A percentile compares a stretch with the other conserved stretches of the same genome.
These are phyloP conservation scores for Metarhizium album DNA, from an alignment of 2,329 filamentous ascomycete species.

Conservation along the genomic window DNA sequence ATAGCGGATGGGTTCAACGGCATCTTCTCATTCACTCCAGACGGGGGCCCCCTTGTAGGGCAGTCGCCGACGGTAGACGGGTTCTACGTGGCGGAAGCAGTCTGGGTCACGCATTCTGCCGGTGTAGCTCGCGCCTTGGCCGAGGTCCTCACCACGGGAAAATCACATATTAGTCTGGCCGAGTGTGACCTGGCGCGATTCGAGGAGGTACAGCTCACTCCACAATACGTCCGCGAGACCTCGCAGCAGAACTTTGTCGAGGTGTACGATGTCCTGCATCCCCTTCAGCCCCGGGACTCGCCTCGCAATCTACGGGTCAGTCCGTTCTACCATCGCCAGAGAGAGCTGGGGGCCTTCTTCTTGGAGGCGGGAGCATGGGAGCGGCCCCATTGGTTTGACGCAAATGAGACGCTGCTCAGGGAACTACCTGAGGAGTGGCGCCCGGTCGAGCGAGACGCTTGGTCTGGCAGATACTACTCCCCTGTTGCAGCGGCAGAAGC, in stretches of 20 bases:
- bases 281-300: constrained; percentile 44
- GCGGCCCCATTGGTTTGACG: constrained; percentile 51
- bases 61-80: constrained; percentile 46
- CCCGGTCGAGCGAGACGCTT: constrained; percentile 44
- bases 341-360: constrained; percentile 46
- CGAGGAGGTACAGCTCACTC: constrained; percentile 47
- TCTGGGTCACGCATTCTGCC: constrained; percentile 57
- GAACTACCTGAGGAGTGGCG: constrained; percentile 42
- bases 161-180: constrained; percentile 42
- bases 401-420: constrained; percentile 40
- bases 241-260: constrained; percentile 52
- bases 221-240: constrained; percentile 46
- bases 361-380: constrained; percentile 52
- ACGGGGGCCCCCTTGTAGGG: constrained; percentile 50
- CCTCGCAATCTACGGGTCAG: constrained; percentile 48
- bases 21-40: constrained; percentile 55
- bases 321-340: constrained; percentile 45
- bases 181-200: constrained; percentile 52
- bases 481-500: constrained; percentile 49
- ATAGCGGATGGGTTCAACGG: constrained; percentile 54
- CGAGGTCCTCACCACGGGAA: constrained; percentile 44
- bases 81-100: constrained; percentile 54
- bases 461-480: constrained; percentile 47
- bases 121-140: constrained; percentile 51
- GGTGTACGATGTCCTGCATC: constrained; percentile 54